These are phyloP conservation scores for Antitrichia curtipendula DNA, from an alignment of 225 moss, liverwort and hornwort species.

Conservation along the genomic window DNA sequence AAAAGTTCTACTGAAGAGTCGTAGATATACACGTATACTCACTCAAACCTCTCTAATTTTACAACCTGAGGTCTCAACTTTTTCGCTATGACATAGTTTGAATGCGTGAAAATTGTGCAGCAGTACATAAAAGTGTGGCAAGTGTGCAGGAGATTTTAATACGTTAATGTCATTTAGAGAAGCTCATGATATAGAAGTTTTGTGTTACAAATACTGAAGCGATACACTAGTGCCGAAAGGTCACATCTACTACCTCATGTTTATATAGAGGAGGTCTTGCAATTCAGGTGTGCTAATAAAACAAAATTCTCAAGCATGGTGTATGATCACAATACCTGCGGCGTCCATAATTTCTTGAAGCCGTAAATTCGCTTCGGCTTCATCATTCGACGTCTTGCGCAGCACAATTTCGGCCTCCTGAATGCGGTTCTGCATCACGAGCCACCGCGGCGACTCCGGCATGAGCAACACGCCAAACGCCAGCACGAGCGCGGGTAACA, in stretches of 20 bases:
- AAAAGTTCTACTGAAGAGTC: neutral
- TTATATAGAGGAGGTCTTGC: neutral
- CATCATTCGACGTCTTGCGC: slow-evolving; percentile 55
- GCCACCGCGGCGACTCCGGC: slow-evolving; percentile 99
- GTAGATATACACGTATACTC: neutral
- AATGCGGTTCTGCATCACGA: slow-evolving; percentile 77
- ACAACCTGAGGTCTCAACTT: neutral
- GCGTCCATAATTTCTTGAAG: slow-evolving; percentile 78
- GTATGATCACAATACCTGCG: neutral
- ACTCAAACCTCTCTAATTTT: neutral
- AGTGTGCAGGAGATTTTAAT: neutral
- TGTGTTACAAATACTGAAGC: neutral
- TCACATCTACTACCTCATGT: neutral
- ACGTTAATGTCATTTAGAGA: neutral
- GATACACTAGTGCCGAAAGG: neutral
- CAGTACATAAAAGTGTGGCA: neutral
- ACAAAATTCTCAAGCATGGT: neutral
- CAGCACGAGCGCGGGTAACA: slow-evolving; percentile 50
- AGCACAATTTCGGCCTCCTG: slow-evolving; percentile 74
- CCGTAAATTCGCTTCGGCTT: slow-evolving; percentile 61
- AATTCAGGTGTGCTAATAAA: neutral
- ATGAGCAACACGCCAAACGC: slow-evolving; percentile 57
- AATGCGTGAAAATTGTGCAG: neutral
- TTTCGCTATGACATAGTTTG: neutral
- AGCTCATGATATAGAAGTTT: neutral